Evolutionary conservation across 2,329 filamentous ascomycete species (phyloP).

Genomic region (Apiospora saccharicola): DNA sequence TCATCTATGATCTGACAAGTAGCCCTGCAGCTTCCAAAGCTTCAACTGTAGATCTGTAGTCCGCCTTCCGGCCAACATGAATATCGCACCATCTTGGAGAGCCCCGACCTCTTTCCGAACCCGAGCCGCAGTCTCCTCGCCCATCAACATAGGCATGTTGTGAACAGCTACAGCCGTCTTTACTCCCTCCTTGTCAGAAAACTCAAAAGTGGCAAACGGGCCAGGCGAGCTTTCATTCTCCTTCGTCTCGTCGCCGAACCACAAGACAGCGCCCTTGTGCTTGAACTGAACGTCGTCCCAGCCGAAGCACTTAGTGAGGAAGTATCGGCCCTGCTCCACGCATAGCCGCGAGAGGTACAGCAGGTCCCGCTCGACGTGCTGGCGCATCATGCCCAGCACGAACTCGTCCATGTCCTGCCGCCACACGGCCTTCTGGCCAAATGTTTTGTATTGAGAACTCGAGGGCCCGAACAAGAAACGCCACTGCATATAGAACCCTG

Average conservation of each 20-base stretch:
- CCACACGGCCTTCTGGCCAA: slow-evolving; percentile 47
- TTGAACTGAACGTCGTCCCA: slow-evolving; percentile 54
- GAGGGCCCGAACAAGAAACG: slow-evolving; percentile 28
- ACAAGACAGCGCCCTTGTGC: slow-evolving; percentile 56
- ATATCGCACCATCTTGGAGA: slow-evolving; percentile 48
- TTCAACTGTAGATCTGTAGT: slow-evolving; percentile 55
- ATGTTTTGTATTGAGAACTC: slow-evolving; percentile 29
- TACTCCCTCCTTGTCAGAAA: slow-evolving; percentile 42
- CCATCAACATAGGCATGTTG: slow-evolving; percentile 60
- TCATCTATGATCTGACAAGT: slow-evolving; percentile 44
- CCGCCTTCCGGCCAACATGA: slow-evolving; percentile 52
- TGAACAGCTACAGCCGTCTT: slow-evolving; percentile 57
- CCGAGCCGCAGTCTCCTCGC: slow-evolving; percentile 50
- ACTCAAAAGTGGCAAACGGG: slow-evolving; percentile 55
- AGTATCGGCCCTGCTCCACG: slow-evolving; percentile 41
- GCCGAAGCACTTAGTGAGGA: slow-evolving; percentile 50
- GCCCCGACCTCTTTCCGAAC: slow-evolving; percentile 46
- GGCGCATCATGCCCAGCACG: slow-evolving; percentile 59
- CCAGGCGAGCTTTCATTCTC: slow-evolving; percentile 36
- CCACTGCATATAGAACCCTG: slow-evolving; percentile 30
- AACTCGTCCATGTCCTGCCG: slow-evolving; percentile 63
- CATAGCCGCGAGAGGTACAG: slow-evolving; percentile 46
- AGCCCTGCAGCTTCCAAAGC: slow-evolving; percentile 68
- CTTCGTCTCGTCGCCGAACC: slow-evolving; percentile 39
- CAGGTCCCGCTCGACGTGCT: slow-evolving; percentile 55